Conservation (phyloP, 2,329 filamentous ascomycete genomes). For the Diplodia scrobiculata region DNA sequence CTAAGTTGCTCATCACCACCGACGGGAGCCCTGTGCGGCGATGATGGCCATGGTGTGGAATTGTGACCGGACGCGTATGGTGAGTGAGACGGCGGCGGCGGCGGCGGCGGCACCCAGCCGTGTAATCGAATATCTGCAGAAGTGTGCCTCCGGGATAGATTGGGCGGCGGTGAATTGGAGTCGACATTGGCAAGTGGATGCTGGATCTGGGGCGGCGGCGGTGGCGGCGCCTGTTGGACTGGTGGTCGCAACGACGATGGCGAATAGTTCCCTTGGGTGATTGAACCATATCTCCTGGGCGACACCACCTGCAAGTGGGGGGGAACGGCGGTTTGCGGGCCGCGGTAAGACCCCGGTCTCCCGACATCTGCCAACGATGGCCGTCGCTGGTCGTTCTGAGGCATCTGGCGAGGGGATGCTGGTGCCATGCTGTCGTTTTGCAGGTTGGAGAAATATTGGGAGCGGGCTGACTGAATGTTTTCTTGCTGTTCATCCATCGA, state of each 20-base stretch:
- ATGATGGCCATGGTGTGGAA: constrained; percentile 67
- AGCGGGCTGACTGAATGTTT: constrained; percentile 60
- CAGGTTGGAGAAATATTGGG: constrained; percentile 49
- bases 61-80: constrained; percentile 67
- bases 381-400: constrained; percentile 79
- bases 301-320: constrained; percentile 73
- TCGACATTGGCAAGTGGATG: constrained; percentile 60
- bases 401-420: constrained; percentile 82
- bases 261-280: constrained; percentile 68
- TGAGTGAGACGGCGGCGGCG: constrained; percentile 55
- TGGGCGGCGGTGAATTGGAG: constrained; percentile 61
- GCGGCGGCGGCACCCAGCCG: constrained; percentile 57
- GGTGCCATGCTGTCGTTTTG: constrained; percentile 61
- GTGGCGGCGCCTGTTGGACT: constrained; percentile 66
- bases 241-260: constrained; percentile 75
- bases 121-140: constrained; percentile 85
- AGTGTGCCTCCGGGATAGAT: constrained; percentile 81
- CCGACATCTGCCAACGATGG: constrained; percentile 65
- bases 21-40: constrained; percentile 56
- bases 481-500: constrained; percentile 66
- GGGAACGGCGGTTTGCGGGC: constrained; percentile 66
- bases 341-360: constrained; percentile 62
- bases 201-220: constrained; percentile 64
- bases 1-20: constrained; percentile 68
- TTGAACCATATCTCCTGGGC: constrained; percentile 83